Conservation (phyloP, 495 filamentous ascomycete species). For the Polyplosphaeria fusca region DNA sequence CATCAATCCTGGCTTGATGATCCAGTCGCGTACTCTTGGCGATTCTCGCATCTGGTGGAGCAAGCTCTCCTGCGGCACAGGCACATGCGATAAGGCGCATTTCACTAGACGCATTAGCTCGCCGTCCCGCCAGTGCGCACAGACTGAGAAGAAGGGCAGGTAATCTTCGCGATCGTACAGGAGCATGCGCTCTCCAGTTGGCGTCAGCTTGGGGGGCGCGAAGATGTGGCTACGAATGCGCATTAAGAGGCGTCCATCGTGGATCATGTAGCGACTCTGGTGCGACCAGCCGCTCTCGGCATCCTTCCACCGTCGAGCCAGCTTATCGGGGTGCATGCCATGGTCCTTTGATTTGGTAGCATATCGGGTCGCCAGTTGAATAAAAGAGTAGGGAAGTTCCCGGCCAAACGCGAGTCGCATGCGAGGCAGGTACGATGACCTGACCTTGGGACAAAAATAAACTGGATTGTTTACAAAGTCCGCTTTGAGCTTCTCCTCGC, state of each 20-base stretch:
- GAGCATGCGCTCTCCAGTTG: slow-evolving; percentile 49
- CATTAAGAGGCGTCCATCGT: slow-evolving; percentile 53
- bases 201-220: slow-evolving; percentile 45
- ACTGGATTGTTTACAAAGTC: slow-evolving; percentile 51
- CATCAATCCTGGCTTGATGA: slow-evolving; percentile 43
- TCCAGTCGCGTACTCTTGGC: slow-evolving; percentile 33
- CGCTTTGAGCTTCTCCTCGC: slow-evolving; percentile 50
- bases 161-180: slow-evolving; percentile 58
- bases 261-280: slow-evolving; percentile 49
- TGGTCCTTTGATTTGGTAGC: slow-evolving; percentile 44
- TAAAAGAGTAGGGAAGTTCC: slow-evolving; percentile 52
- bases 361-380: slow-evolving; percentile 51
- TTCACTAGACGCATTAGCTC: slow-evolving; percentile 57
- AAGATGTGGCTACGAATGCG: slow-evolving; percentile 50
- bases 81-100: slow-evolving; percentile 58
- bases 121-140: slow-evolving; percentile 59
- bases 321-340: slow-evolving; percentile 45
- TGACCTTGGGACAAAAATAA: slow-evolving; percentile 50
- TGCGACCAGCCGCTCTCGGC: slow-evolving; percentile 48
- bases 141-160: slow-evolving; percentile 57
- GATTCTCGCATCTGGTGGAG: slow-evolving; percentile 35
- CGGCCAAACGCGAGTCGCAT: slow-evolving; percentile 53
- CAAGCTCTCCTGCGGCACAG: slow-evolving; percentile 24
- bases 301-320: slow-evolving; percentile 52
- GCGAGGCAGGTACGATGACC: slow-evolving; percentile 45